Base-by-base conservation (phyloP, 306 rosid genomes). In the Fragaria nilgerrensis region DNA sequence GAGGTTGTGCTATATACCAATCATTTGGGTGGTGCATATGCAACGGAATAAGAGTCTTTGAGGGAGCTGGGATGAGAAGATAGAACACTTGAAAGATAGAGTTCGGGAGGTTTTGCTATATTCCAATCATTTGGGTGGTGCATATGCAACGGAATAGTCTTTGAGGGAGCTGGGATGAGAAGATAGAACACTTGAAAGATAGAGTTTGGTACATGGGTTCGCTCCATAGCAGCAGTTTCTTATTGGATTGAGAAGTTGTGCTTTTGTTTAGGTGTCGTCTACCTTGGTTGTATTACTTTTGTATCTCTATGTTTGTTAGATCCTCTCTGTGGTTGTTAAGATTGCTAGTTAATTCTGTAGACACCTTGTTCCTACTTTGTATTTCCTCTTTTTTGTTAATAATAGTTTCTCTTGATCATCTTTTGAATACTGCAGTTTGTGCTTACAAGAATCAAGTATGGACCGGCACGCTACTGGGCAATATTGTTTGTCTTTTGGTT, bases 381-480 rank as follows among this genome's bases (percentile, higher is more conserved):
- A 2, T 7, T 7, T 72, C 44, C 44, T 41, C 10, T 2, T 20
- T 20, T 53, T 2, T 27, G 20, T 52, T 34, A 52, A 11, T 23
- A 56, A 74, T 59, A 59, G 5, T 25, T 10, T 39, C 50, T 50
- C 75, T 56, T 43, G 1, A 43, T 9, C 20, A 48, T 86, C 41
- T 71, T 76, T 70, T 67, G 22, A 69, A 74, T 84, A 73, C 78
- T 84, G 87, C 92, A 95, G 98, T 95, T 92, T 81, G 97, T 95
- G 87, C 97, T 95, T 22, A 90, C 93, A 62, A 95, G 97, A 85
- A 92, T 95, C 83, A 95, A 86, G 90, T 92, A 95, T 41, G 97
- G 97, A 83, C 97, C 96, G 68, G 98, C 98, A 62, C 97, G 98
- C 55, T 95, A 95, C 79, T 95, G 98, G 98, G 98, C 98, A 68